Conservation (phyloP, 345 rosid species). For the Raphanus raphanistrum region DNA sequence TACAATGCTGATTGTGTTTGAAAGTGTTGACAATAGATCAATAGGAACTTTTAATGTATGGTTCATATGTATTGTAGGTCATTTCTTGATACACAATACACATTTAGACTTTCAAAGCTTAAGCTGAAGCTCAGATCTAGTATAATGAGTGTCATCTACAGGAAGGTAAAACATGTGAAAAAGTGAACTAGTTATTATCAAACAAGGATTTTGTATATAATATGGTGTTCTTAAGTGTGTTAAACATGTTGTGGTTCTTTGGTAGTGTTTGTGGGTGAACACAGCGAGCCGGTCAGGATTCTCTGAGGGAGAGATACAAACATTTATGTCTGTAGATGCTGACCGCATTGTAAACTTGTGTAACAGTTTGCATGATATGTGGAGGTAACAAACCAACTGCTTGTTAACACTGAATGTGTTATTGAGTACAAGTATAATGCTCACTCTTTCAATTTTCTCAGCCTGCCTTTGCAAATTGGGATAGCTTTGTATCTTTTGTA, state of each 20-base stretch:
- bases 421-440: neutral
- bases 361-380: slow-evolving; percentile 87
- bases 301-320: slow-evolving; percentile 93
- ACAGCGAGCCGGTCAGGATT: slow-evolving; percentile 71
- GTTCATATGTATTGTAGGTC: slow-evolving; percentile 58
- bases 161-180: slow-evolving; percentile 54
- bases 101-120: slow-evolving; percentile 69
- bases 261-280: slow-evolving; percentile 69
- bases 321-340: slow-evolving; percentile 96
- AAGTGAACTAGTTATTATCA: neutral
- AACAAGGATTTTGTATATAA: neutral
- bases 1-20: neutral
- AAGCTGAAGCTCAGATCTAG: slow-evolving; percentile 81
- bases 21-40: slow-evolving; percentile 4
- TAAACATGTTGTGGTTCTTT: neutral
- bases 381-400: slow-evolving; percentile 64
- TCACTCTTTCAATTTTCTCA: slow-evolving; percentile 42
- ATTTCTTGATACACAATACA: slow-evolving; percentile 81
- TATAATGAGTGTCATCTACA: slow-evolving; percentile 78
- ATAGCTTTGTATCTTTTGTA: slow-evolving; percentile 79
- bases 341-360: slow-evolving; percentile 84
- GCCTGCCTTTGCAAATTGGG: slow-evolving; percentile 93
- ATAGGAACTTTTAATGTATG: slow-evolving; percentile 14
- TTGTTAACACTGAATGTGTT: slow-evolving; percentile 18
- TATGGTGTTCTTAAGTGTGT: neutral